Conservation (phyloP, 768 basidiomycete species). For the Suillus decipiens region DNA sequence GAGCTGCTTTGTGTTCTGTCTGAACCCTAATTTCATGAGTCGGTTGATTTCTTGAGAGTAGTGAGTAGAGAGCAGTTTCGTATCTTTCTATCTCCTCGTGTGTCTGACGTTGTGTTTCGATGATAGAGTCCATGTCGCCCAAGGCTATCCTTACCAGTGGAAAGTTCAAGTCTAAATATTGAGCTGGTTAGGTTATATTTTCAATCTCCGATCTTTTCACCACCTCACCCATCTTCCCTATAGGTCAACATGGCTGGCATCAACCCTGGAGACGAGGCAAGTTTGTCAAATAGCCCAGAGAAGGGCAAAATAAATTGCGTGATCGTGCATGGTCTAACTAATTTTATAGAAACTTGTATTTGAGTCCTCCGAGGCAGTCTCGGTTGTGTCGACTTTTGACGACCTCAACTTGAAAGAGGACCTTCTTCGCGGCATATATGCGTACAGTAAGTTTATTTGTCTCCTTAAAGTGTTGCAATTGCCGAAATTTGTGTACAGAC, state of each 20-base stretch:
- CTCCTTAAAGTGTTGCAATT: slow-evolving; percentile 1
- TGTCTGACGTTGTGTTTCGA: slow-evolving; percentile 92
- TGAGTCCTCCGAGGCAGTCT: slow-evolving; percentile 91
- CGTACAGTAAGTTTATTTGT: slow-evolving; percentile 73
- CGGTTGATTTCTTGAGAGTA: slow-evolving; percentile 68
- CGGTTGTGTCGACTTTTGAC: slow-evolving; percentile 87
- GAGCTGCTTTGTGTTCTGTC: slow-evolving; percentile 86
- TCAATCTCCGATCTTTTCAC: slow-evolving; percentile 57
- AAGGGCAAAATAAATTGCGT: slow-evolving; percentile 3
- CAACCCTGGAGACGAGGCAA: slow-evolving; percentile 83
- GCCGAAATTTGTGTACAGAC: slow-evolving; percentile 43
- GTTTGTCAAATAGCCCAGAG: slow-evolving; percentile 24
- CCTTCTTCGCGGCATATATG: slow-evolving; percentile 94
- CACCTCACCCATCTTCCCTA: slow-evolving; percentile 36
- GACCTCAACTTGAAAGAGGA: slow-evolving; percentile 93
- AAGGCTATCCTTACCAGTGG: slow-evolving; percentile 12
- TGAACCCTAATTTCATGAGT: slow-evolving; percentile 67
- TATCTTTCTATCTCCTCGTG: slow-evolving; percentile 96
- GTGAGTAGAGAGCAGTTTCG: slow-evolving; percentile 81
- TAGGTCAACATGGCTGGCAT: slow-evolving; percentile 71
- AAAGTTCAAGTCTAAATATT: slow-evolving; percentile 8
- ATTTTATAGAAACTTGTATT: slow-evolving; percentile 80
- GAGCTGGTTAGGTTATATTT: slow-evolving; percentile 28
- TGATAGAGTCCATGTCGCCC: slow-evolving; percentile 80
- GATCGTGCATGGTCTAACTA: neutral